Evolutionary conservation across 108 stramenopile genomes (phyloP).

Genomic region (Mediolabrus comicus): DNA sequence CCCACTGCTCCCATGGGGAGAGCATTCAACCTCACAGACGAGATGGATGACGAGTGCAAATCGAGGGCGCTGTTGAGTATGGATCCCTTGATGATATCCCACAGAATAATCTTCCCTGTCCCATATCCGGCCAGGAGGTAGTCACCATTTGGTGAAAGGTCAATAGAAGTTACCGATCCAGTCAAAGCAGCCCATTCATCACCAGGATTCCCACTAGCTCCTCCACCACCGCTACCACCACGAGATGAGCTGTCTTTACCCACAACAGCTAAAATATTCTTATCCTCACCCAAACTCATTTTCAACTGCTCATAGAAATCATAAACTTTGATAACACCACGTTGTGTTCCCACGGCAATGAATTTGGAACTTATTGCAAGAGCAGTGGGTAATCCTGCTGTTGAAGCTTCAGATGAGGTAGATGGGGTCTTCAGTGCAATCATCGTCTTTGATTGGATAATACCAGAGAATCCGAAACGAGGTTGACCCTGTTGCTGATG

Average conservation of each 20-base stretch:
- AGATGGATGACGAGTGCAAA: conserved; percentile 58
- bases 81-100: conserved; percentile 79
- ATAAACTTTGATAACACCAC: conserved; percentile 70
- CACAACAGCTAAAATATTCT: neutral
- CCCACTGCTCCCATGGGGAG: neutral
- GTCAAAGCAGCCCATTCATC: neutral
- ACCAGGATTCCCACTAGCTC: neutral
- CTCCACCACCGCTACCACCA: conserved; percentile 9
- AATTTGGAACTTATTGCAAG: conserved; percentile 83
- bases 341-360: conserved; percentile 85
- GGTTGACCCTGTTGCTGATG: neutral
- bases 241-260: neutral
- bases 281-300: conserved; percentile 46
- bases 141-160: conserved; percentile 71
- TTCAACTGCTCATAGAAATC: conserved; percentile 89
- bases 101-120: conserved; percentile 69
- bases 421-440: neutral
- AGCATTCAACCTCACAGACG: conserved; percentile 57
- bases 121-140: conserved; percentile 72
- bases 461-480: neutral
- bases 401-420: neutral
- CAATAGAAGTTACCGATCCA: conserved; percentile 77
- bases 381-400: conserved; percentile 66
- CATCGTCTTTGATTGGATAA: conserved; percentile 40
- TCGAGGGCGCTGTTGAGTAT: conserved; percentile 54